Base-by-base conservation (phyloP, 2,329 filamentous ascomycete species). In the Onygena corvina region DNA sequence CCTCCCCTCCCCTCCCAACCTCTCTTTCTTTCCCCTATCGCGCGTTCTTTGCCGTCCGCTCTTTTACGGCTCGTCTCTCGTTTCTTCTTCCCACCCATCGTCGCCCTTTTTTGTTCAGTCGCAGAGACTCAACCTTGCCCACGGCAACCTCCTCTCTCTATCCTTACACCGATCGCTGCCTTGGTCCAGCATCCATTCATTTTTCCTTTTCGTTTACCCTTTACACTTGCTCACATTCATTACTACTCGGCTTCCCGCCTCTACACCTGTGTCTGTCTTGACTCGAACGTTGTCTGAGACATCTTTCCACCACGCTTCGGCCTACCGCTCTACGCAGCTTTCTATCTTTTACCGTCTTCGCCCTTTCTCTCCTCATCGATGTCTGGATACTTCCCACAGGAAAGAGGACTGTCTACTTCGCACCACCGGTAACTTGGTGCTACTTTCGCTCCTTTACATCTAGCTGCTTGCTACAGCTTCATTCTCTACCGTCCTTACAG, bases 21-120 rank as follows among this genome's bases (percentile, higher is more conserved):
- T 56, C 53, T 51, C 57, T 59, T 53, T 53, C 53, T 57, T 58
- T 54, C 47, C 55, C 56, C 52, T 51, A 23, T 57, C 58, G 54
- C 42, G 56, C 48, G 54, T 52, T 62, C 60, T 64, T 64, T 66
- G 58, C 67, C 70, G 71, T 71, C 67, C 51, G 73, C 71, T 74
- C 71, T 62, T 74, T 74, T 63, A 72, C 69, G 70, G 69, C 68
- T 63, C 61, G 65, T 49, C 50, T 14, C 33, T 52, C 52, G 27
- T 47, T 56, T 42, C 46, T 54, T 53, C 40, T 38, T 48, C 11
- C 23, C 12, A 8, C 38, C 62, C 61, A 63, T 67, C 67, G 35
- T 48, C 38, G 38, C 38, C 35, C 36, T 47, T 54, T 56, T 54
- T 50, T 34, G 35, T 21, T 40, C 30, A 47, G 34, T 34, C 44